Evolutionary conservation across 1,284 basidiomycete genomes (phyloP).

Genomic region (Ganoderma lucidum): DNA sequence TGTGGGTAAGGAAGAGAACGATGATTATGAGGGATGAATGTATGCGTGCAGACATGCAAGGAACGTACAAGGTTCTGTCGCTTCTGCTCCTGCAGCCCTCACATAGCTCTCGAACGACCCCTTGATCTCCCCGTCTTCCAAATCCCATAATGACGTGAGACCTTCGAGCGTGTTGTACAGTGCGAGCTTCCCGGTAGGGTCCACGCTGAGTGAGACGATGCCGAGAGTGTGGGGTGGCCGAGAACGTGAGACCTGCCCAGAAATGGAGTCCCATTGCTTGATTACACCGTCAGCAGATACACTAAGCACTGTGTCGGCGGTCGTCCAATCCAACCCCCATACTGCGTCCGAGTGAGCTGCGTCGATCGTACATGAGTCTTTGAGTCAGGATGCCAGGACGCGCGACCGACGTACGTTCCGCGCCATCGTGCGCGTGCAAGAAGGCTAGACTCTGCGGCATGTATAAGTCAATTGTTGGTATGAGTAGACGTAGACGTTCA

Average conservation of each 20-base stretch:
- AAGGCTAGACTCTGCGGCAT: constrained; percentile 72
- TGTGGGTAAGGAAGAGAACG: background rate
- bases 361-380: constrained; percentile 23
- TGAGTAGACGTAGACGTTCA: background rate
- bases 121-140: constrained; percentile 62
- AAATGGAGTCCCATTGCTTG: constrained; percentile 71
- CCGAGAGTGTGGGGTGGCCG: constrained; percentile 79
- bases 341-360: constrained; percentile 85
- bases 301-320: constrained; percentile 67
- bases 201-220: constrained; percentile 74
- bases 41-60: background rate
- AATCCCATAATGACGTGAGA: constrained; percentile 75
- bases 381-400: constrained; percentile 15
- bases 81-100: constrained; percentile 53
- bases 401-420: constrained; percentile 66
- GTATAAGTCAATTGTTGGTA: constrained; percentile 18
- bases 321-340: constrained; percentile 83
- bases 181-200: constrained; percentile 66
- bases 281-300: constrained; percentile 79
- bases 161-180: constrained; percentile 87
- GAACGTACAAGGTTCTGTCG: constrained; percentile 74
- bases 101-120: constrained; percentile 79
- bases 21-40: constrained; percentile 22
- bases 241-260: constrained; percentile 70
- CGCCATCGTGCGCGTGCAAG: constrained; percentile 71